These are phyloP conservation scores for Cladosporium sp. DNA, from an alignment of 2,329 filamentous ascomycete genomes.

Conservation along the genomic window DNA sequence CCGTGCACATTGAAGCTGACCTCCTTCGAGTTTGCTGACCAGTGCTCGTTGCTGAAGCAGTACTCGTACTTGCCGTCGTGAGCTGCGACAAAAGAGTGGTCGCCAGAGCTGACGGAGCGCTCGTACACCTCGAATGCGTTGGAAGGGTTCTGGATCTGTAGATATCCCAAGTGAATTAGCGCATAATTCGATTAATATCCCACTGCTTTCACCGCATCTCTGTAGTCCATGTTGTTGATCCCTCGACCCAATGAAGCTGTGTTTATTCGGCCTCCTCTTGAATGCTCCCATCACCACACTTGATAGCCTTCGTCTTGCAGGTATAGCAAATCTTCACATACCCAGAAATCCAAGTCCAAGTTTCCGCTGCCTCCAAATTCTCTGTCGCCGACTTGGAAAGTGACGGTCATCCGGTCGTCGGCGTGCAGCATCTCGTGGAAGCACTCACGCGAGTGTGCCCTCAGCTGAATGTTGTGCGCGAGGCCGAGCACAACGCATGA, in stretches of 20 bases:
- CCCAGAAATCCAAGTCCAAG: conserved; percentile 97
- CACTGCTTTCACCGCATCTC: too few species aligned
- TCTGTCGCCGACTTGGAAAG: conserved; percentile 94
- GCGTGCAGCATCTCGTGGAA: conserved; percentile 91
- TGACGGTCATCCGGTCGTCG: conserved; percentile 97
- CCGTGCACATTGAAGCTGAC: conserved; percentile 99
- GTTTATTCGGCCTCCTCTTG: neutral
- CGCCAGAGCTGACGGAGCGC: conserved; percentile 78
- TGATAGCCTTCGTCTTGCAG: neutral
- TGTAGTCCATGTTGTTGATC: neutral
- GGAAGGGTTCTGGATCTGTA: conserved; percentile 71
- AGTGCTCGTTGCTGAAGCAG: conserved; percentile 99
- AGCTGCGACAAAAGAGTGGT: conserved; percentile 83
- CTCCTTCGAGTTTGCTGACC: conserved; percentile 93
- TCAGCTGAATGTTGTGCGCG: conserved; percentile 94
- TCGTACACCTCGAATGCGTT: conserved; percentile 75
- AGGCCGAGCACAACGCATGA: conserved; percentile 60
- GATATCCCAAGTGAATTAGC: conserved; percentile 9
- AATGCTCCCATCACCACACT: neutral
- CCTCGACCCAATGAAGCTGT: neutral
- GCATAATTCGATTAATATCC: too few species aligned
- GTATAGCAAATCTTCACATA: conserved; percentile 45
- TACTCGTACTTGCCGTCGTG: conserved; percentile 87
- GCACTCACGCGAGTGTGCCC: conserved; percentile 90
- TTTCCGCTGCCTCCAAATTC: conserved; percentile 95